Evolutionary conservation across 2,329 filamentous ascomycete genomes (phyloP), one percentile per base, ranked within the genome.

Genomic region (Aureobasidium sp.): DNA sequence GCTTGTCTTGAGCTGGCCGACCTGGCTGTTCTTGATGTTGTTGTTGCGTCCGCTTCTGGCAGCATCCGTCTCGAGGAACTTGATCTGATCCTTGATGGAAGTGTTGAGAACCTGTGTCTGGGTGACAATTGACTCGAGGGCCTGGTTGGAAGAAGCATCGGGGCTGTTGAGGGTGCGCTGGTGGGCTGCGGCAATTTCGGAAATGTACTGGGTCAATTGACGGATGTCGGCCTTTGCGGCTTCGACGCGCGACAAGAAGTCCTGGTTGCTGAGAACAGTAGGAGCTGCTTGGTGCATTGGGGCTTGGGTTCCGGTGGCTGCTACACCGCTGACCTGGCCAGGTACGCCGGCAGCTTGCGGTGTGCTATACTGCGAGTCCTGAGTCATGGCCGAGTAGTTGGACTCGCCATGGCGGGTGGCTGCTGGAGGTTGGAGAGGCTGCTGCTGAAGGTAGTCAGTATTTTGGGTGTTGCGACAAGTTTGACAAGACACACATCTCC

Each of bases 51-150:
- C 61, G 72, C 87, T 88, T 72, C 85, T 84, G 72, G 81, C 78
- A 50, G 86, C 83, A 73, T 93, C 89, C 64, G 77, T 79, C 76
- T 92, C 88, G 61, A 93, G 80, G 67, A 82, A 83, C 74, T 89
- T 89, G 78, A 93, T 89, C 76, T 89, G 85, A 71, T 90, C 86
- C 72, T 88, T 87, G 79, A 93, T 90, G 66, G 83, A 80, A n/a
- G 83, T 86, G 76, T 89, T 91, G 70, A 87, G 82, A 66, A 86
- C 77, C 73, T 90, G 87, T 5, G 88, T 91, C 68, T 89, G 80
- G 50, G 85, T 79, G 62, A 90, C 83, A 59, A 88, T 80, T 68
- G 82, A 79, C 74, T 92, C 86, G 27, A 90, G 81, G 74, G 85
- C 82, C 53, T 73, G 71, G 0, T 80, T 80, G 12, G 77, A 71